Evolutionary conservation across 805 yeast species (phyloP).

Genomic region (Clavispora fructus): DNA sequence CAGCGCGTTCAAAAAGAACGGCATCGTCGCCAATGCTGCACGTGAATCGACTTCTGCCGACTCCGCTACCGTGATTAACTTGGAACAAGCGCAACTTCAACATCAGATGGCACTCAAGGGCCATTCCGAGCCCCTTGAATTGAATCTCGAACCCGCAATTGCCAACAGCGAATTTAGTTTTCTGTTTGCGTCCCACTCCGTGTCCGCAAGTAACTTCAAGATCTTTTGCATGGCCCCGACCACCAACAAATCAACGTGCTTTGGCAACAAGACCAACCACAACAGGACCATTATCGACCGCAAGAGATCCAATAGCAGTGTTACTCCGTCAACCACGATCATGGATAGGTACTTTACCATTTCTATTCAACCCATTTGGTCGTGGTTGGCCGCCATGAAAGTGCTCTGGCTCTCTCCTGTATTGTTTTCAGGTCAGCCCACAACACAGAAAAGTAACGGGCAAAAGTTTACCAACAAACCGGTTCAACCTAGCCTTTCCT

Average conservation of each 20-base stretch:
- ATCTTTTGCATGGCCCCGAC: constrained; percentile 23
- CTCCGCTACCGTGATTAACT: constrained; percentile 11
- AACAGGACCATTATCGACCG: constrained; percentile 14
- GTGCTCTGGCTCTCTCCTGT: constrained; percentile 23
- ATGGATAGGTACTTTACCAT: constrained; percentile 17
- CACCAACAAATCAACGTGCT: constrained; percentile 12
- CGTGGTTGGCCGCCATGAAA: constrained; percentile 36
- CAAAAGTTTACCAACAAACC: constrained; percentile 13
- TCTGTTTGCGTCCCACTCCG: constrained; percentile 3
- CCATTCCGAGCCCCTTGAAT: constrained; percentile 2
- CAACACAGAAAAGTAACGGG: constrained; percentile 21
- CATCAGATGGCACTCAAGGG: not conserved
- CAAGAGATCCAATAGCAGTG: constrained; percentile 10
- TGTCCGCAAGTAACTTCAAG: constrained; percentile 23
- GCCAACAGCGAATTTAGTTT: not conserved
- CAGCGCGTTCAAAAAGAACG: constrained; percentile 10
- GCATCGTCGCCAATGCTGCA: constrained; percentile 3
- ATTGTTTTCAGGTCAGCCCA: constrained; percentile 27
- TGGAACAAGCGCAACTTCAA: constrained; percentile 6
- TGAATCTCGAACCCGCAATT: constrained; percentile 3
- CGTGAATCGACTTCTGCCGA: constrained; percentile 8
- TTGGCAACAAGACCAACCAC: constrained; percentile 12
- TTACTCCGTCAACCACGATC: constrained; percentile 15
- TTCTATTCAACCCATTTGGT: constrained; percentile 38
- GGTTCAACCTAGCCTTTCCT: constrained; percentile 2